Conservation (phyloP, 1,139 yeast species). For the Nematodospora anomalae region DNA sequence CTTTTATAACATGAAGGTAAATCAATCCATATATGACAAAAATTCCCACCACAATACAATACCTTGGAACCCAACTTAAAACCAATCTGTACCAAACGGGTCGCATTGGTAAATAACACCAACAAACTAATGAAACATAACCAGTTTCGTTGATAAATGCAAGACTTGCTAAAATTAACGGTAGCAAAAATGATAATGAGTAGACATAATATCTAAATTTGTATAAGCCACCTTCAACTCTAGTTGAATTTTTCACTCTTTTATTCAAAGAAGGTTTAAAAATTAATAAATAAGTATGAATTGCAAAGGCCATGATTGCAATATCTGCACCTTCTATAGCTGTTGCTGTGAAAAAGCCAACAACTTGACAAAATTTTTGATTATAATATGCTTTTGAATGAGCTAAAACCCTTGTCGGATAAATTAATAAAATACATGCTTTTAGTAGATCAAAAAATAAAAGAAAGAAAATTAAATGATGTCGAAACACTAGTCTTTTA, state of each 20-base stretch:
- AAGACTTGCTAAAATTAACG: constrained; percentile 68
- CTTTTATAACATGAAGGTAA: constrained; percentile 69
- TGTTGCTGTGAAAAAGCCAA: constrained; percentile 83
- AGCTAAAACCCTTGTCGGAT: constrained; percentile 62
- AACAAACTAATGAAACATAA: constrained; percentile 63
- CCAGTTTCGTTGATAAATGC: constrained; percentile 63
- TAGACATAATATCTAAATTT: constrained; percentile 60
- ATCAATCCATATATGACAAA: constrained; percentile 67
- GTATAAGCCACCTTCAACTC: constrained; percentile 75
- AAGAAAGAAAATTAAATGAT: constrained; percentile 66
- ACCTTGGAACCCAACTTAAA: constrained; percentile 83
- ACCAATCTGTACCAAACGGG: constrained; percentile 78
- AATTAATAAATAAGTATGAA: constrained; percentile 76
- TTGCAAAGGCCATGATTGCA: constrained; percentile 79
- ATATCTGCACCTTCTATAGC: constrained; percentile 87
- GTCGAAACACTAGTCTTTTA: constrained; percentile 62
- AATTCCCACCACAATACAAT: constrained; percentile 61
- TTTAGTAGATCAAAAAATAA: constrained; percentile 73
- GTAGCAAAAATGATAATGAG: constrained; percentile 57
- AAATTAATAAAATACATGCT: constrained; percentile 67
- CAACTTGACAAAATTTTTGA: constrained; percentile 61
- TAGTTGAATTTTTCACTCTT: constrained; percentile 42
- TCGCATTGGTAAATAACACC: constrained; percentile 77
- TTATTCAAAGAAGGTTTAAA: constrained; percentile 56
- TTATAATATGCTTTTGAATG: constrained; percentile 52